Evolutionary conservation across 2,329 filamentous ascomycete species (phyloP), one percentile per base, ranked within the genome.

Genomic region (Diaporthe citriasiana): DNA sequence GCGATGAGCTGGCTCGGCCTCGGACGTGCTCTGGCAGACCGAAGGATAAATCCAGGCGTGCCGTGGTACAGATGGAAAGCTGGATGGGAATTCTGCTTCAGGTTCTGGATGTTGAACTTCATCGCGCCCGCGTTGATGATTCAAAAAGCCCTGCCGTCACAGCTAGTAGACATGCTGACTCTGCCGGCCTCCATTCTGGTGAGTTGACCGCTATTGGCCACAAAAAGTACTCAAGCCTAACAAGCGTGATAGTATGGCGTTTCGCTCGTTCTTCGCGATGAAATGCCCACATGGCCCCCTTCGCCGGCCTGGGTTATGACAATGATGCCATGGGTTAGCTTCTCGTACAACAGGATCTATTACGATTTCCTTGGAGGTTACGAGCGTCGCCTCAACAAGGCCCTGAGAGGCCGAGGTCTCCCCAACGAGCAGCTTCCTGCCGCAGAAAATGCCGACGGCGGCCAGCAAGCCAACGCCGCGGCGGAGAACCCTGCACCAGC

Each of bases 271-370:
- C 82, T 86, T 70, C 83, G 85, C 56, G 82, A 88, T 53, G 79
- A 85, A n/a, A 82, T 86, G 63, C 81, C 87, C 27, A 78, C 80
- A 19, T 91, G 89, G 89, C 89, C 89, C 0, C 89, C 88, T 0
- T 87, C 88, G 0, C 86, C 88, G 0, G 83, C 85, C 51, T 86
- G 88, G 74, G 86, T 85, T n/a, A 80, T 90, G 69, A 82, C 85
- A 1, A 75, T 87, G 3, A 85, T 89, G 75, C 89, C 89, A 0
- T 85, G 78, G 42, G 65, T 85, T 63, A 83, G 83, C 73, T 77
- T 84, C 13, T 76, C 79, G n/a, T 87, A 87, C 75, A 78, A 85
- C 56, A 79, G 86, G 55, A 76, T 85, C 12, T 89, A 91, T 78
- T 83, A 83, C 75, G 82, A 84, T 66, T 78, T 89, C 33, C 84